Conservation (phyloP, 805 yeast genomes). For the Kregervanrija pseudodelftensis region DNA sequence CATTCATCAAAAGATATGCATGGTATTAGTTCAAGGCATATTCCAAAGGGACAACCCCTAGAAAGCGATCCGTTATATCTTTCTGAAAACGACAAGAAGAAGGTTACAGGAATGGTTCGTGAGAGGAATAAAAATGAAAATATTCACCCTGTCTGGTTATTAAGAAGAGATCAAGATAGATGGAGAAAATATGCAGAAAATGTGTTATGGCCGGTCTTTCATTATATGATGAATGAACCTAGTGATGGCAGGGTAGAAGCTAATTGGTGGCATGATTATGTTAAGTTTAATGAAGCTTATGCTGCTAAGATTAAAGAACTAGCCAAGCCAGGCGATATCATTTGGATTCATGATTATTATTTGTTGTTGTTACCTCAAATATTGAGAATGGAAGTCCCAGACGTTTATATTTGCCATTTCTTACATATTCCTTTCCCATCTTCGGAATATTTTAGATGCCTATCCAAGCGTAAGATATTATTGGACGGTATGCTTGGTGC, state of each 20-base stretch:
- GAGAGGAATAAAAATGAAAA: slow-evolving; percentile 39
- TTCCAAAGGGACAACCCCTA: slow-evolving; percentile 21
- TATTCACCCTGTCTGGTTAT: slow-evolving; percentile 84
- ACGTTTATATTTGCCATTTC: slow-evolving; percentile 69
- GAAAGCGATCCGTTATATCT: slow-evolving; percentile 58
- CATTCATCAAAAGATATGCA: slow-evolving; percentile 20
- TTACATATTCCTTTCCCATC: slow-evolving; percentile 93
- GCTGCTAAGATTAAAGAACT: slow-evolving; percentile 67
- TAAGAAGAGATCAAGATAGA: slow-evolving; percentile 66
- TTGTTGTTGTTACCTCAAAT: slow-evolving; percentile 75
- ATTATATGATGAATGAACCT: slow-evolving; percentile 77
- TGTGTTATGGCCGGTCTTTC: slow-evolving; percentile 90
- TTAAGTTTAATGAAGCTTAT: slow-evolving; percentile 83
- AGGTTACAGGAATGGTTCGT: slow-evolving; percentile 41
- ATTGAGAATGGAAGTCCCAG: slow-evolving; percentile 67
- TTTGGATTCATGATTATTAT: slow-evolving; percentile 92
- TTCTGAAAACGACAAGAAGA: slow-evolving; percentile 46
- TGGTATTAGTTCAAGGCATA: slow-evolving; percentile 14
- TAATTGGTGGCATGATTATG: slow-evolving; percentile 80
- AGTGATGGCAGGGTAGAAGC: slow-evolving; percentile 64
- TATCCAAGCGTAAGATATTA: slow-evolving; percentile 74
- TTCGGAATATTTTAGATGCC: slow-evolving; percentile 84
- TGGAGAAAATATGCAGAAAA: slow-evolving; percentile 92
- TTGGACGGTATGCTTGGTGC: slow-evolving; percentile 91
- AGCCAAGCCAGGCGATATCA: slow-evolving; percentile 82